Base-by-base conservation (phyloP, 306 rosid genomes). In the Dicorynia guianensis region DNA sequence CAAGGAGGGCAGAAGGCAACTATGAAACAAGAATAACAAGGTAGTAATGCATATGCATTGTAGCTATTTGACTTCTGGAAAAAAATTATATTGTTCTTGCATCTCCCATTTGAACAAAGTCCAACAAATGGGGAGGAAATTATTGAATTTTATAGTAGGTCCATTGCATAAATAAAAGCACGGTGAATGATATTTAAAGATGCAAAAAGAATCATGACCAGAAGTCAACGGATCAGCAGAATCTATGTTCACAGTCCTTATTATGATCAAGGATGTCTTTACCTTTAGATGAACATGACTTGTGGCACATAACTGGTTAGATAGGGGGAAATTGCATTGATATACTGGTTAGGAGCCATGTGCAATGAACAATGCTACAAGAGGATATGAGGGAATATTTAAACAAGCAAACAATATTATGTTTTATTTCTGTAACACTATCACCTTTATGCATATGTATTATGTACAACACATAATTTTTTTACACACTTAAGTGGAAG, bases 11-110 rank as follows among this genome's bases (percentile, higher is more conserved):
- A 50, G 48, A 4, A n/a, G 56, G 50, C 20, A 19, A 53, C 57
- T 66, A 63, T 17, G 57, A 59, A 71, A 11, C 7, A n/a, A 35
- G 43, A 57, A 30, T 69, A 79, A 73, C 13, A 52, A 33, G 49
- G 19, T n/a, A 43, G 8, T 40, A 46, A 18, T 14, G 18, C 46
- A 15, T n/a, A 36, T 36, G 49, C 62, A 25, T 25, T 17, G 30
- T 20, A 11, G 62, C 20, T 20, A 10, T 20, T 10, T 7, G 25
- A 56, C 62, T 20, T 20, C 38, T 3, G 4, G n/a, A 56, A n/a
- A 20, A 56, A 55, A 25, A 20, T 19, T 8, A 20, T 20, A 55
- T 20, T 3, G 4, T 8, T 34, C 42, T 67, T 48, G 13, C 9
- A 14, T 18, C 20, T 53, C 58, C 33, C 54, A 38, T 12, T 49